phyloP scores from a whole-genome alignment of 192 early-diverging fungal species.

The Coemansia sp. region DNA sequence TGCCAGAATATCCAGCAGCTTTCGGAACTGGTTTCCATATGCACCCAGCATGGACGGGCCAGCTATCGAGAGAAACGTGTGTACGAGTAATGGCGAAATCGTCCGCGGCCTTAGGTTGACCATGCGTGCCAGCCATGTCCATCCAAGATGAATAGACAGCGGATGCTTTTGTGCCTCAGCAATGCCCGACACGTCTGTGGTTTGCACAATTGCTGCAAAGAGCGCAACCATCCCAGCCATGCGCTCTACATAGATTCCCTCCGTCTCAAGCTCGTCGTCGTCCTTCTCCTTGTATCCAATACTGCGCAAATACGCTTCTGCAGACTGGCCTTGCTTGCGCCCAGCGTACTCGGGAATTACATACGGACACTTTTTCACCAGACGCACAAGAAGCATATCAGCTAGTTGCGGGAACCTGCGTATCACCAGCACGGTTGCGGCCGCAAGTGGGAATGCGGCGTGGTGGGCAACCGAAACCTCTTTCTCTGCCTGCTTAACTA shows the following conservation, averaged over 20 bases:
- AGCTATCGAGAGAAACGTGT: conserved; percentile 41
- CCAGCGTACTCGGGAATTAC: conserved; percentile 34
- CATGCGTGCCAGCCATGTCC: conserved; percentile 53
- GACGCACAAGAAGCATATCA: conserved; percentile 41
- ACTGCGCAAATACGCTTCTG: conserved; percentile 27
- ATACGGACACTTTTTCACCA: conserved; percentile 53
- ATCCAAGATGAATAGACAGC: conserved; percentile 26
- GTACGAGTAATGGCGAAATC: conserved; percentile 44
- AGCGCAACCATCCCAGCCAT: conserved; percentile 50
- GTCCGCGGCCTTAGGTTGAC: conserved; percentile 31
- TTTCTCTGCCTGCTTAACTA: conserved; percentile 49
- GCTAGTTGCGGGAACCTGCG: conserved; percentile 22
- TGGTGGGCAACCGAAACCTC: conserved; percentile 34
- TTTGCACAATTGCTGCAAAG: conserved; percentile 46
- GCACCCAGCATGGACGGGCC: conserved; percentile 35
- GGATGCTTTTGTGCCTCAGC: conserved; percentile 15
- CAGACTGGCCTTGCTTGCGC: conserved; percentile 16
- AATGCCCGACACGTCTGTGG: conserved; percentile 6
- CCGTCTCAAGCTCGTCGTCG: conserved; percentile 37
- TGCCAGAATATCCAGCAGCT: conserved; percentile 55
- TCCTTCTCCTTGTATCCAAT: conserved; percentile 44
- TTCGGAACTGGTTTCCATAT: conserved; percentile 39
- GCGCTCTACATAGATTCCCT: conserved; percentile 36
- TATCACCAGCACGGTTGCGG: conserved; percentile 31
- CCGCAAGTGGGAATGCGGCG: conserved; percentile 42